Percentiles rank a stretch among this genome's conserved stretches.
Evolutionary conservation across 1,284 basidiomycete genomes (phyloP).

Genomic region (Tetrapyrgos nigripes): DNA sequence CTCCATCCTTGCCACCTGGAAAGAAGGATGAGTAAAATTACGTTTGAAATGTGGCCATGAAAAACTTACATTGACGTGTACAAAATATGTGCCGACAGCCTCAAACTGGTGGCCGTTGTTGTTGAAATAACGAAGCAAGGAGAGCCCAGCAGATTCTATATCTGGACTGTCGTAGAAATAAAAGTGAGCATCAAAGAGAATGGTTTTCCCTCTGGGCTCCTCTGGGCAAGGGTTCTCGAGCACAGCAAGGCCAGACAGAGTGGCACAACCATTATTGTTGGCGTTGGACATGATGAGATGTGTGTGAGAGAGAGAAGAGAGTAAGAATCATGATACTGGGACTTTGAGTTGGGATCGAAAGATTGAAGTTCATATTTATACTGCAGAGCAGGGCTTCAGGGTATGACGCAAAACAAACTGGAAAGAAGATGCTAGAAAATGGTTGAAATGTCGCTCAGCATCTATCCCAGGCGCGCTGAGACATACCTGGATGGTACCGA

Average conservation of each 20-base stretch:
- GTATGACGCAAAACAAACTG: too few species aligned
- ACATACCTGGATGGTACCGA: too few species aligned
- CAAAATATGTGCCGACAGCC: background rate
- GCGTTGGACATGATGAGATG: background rate
- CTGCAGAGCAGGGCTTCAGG: too few species aligned
- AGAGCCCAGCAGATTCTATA: background rate
- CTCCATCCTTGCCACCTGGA: background rate
- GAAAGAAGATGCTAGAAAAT: too few species aligned
- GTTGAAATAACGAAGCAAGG: background rate
- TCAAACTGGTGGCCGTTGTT: background rate
- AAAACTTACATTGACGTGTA: background rate
- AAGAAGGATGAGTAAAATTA: background rate
- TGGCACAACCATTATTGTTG: background rate
- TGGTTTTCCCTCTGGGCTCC: background rate
- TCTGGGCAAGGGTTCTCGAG: background rate
- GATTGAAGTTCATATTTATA: too few species aligned
- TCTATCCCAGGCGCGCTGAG: too few species aligned
- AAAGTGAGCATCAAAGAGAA: background rate
- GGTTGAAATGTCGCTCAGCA: too few species aligned
- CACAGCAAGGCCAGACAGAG: background rate
- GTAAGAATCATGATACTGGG: too few species aligned
- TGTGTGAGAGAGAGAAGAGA: background rate
- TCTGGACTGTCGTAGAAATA: background rate
- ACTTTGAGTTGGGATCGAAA: too few species aligned
- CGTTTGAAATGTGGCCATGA: background rate